A percentile compares a stretch with the other conserved stretches of the same genome.
Evolutionary conservation across 176 grass and related monocot genomes (phyloP).

Genomic region (Musa acuminata): DNA sequence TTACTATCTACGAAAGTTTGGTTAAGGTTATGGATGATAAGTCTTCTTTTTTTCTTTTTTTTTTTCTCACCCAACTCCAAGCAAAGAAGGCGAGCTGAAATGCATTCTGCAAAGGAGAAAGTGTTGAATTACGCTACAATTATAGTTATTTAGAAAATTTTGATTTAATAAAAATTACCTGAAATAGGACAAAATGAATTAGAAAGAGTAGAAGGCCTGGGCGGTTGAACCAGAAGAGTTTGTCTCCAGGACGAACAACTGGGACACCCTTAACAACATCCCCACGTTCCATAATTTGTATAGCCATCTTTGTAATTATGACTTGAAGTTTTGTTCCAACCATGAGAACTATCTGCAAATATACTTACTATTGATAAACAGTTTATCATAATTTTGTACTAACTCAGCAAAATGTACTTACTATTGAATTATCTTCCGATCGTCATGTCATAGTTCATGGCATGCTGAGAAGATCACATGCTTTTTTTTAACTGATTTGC

Average conservation of each 20-base stretch:
- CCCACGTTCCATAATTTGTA: slow-evolving; percentile 12
- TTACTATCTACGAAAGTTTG: background rate
- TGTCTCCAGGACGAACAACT: slow-evolving; percentile 7
- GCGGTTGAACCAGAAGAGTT: slow-evolving; percentile 16
- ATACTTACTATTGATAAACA: background rate
- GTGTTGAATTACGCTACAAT: background rate
- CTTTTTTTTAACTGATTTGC: too few species aligned
- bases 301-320: slow-evolving; percentile 11
- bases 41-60: background rate
- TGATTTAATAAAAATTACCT: background rate
- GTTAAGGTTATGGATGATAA: too few species aligned
- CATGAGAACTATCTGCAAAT: slow-evolving; percentile 13
- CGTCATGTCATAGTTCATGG: too few species aligned
- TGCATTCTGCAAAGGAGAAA: slow-evolving; percentile 7
- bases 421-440: too few species aligned
- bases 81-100: slow-evolving; percentile 20
- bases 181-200: slow-evolving; percentile 12
- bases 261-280: slow-evolving; percentile 14
- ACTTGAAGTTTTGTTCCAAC: slow-evolving; percentile 16
- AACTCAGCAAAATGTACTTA: too few species aligned
- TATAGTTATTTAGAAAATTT: background rate
- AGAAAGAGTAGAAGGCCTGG: slow-evolving; percentile 6
- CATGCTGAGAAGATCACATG: too few species aligned
- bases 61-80: slow-evolving; percentile 7
- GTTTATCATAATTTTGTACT: background rate